A percentile compares a stretch with the other conserved stretches of the same genome.
These are phyloP conservation scores for Cardamine chenopodiifolia DNA, from an alignment of 345 rosid species.

Conservation along the genomic window DNA sequence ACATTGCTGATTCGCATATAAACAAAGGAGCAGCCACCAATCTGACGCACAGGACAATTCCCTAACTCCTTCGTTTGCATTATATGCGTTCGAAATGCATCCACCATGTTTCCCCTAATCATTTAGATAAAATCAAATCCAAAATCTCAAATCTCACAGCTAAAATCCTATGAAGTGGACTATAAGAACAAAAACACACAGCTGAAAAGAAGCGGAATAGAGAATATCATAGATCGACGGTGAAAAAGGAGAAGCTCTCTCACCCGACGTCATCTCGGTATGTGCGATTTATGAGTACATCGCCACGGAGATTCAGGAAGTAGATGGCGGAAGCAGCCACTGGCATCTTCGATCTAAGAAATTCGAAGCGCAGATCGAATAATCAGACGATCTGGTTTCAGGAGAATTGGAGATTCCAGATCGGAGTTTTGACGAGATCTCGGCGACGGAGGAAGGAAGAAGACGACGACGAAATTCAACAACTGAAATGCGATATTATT, in stretches of 20 bases:
- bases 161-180: conserved; percentile 14
- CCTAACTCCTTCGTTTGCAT: conserved; percentile 99
- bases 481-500: conserved; percentile 11
- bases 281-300: conserved; percentile 96
- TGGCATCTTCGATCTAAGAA: conserved; percentile 77
- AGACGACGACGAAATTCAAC: conserved; percentile 33
- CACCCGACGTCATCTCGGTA: conserved; percentile 99
- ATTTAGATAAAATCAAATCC: neutral
- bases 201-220: neutral
- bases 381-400: neutral
- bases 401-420: neutral
- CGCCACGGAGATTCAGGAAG: conserved; percentile 98
- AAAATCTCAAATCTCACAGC: conserved; percentile 2
- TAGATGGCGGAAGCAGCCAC: conserved; percentile 99
- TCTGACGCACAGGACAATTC: conserved; percentile 95
- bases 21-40: conserved; percentile 96
- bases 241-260: conserved; percentile 9
- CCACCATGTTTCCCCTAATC: conserved; percentile 95
- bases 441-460: conserved; percentile 16
- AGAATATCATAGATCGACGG: neutral
- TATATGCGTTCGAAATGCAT: conserved; percentile 96
- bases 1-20: conserved; percentile 99
- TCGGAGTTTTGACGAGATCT: conserved; percentile 30
- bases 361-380: conserved; percentile 22
- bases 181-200: neutral